Base-by-base conservation (phyloP, 306 rosid species). In the Leucaena leucocephala region DNA sequence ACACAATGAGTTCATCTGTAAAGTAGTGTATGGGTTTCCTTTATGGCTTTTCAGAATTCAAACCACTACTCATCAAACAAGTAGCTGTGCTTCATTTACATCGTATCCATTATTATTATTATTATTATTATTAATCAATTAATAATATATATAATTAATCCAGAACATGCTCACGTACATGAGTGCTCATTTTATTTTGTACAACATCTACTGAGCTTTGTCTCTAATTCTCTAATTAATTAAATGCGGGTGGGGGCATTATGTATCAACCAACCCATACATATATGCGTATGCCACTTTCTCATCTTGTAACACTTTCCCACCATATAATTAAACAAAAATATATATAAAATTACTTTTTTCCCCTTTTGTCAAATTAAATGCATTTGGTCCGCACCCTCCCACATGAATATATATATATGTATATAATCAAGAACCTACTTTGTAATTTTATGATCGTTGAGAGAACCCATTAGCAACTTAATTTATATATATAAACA, bases 141-240 rank as follows among this genome's bases (percentile, higher is more conserved):
- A 49, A 15, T 49, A 46, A 13, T 52, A n/a, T 8, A 55, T 68
- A 40, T 27, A 27, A 27, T 27, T 27, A 27, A 40, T 77, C 35
- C 44, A 78, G 68, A 75, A 52, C 75, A 63, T 79, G 59, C 63
- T 44, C 15, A 59, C 65, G 27, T 27, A 27, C 27, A 27, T 27
- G 27, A 59, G 65, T 59, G 38, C 65, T 22, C 65, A 10, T 59
- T 59, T 27, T 59, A 22, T 63, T 35, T 35, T 14, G 43, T 3
- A 71, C 69, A 80, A 67, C 84, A 77, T 77, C 78, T 80, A 43
- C 42, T 73, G 76, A 71, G 74, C 71, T 81, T 58, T 84, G 82
- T 79, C 70, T 50, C 52, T 34, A 61, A 38, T 72, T 46, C 58
- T 80, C 4, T 45, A 63, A 71, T 76, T 49, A 9, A 44, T 43